Conservation (phyloP, 2,329 filamentous ascomycete species). For the Fusarium neocosmosporiellum region DNA sequence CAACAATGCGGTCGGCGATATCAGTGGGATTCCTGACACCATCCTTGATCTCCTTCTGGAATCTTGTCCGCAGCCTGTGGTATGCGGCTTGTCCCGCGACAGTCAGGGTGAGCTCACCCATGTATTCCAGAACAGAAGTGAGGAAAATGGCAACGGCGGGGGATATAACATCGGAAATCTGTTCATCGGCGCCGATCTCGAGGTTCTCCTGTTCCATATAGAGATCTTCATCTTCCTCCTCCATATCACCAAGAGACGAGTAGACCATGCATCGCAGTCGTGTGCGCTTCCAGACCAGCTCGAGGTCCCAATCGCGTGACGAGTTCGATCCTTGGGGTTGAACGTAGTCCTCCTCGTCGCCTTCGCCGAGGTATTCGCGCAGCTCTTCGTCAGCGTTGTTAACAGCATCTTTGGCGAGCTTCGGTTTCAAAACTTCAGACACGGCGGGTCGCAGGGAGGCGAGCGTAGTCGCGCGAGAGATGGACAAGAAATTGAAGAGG, state of each 20-base stretch:
- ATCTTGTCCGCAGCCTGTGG: conserved; percentile 69
- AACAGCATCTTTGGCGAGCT: conserved; percentile 87
- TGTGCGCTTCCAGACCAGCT: conserved; percentile 93
- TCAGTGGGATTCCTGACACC: conserved; percentile 59
- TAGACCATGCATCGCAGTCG: conserved; percentile 98
- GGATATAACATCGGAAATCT: conserved; percentile 77
- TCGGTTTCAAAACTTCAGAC: conserved; percentile 86
- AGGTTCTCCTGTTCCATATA: conserved; percentile 85
- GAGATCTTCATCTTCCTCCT: conserved; percentile 95
- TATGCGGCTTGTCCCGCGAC: conserved; percentile 87
- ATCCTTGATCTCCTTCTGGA: conserved; percentile 69
- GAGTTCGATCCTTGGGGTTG: conserved; percentile 62
- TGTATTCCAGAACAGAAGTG: conserved; percentile 92
- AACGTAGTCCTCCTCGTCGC: conserved; percentile 77
- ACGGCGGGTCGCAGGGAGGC: conserved; percentile 83
- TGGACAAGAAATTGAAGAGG: conserved; percentile 87
- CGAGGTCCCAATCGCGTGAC: conserved; percentile 82
- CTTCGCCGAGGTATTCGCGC: conserved; percentile 84
- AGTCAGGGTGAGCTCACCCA: conserved; percentile 91
- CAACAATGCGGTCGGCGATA: conserved; percentile 75
- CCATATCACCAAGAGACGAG: conserved; percentile 93
- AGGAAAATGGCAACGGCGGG: conserved; percentile 95
- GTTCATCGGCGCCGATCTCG: conserved; percentile 66
- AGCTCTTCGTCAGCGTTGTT: conserved; percentile 87
- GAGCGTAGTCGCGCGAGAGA: conserved; percentile 82